Base-by-base conservation (phyloP, 805 yeast genomes). In the Metschnikowia reukaufii region DNA sequence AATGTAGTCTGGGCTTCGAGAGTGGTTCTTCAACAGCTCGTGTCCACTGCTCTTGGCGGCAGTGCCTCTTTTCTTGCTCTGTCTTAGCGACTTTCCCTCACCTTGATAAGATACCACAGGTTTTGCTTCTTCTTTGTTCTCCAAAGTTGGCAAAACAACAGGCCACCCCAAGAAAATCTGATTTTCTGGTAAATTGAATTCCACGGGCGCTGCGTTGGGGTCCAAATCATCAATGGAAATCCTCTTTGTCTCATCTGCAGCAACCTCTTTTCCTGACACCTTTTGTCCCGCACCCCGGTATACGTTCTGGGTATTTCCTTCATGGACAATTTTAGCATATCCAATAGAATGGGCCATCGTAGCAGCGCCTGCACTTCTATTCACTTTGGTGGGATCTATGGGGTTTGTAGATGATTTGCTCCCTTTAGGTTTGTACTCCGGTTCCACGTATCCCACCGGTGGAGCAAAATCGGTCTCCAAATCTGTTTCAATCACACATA, bases 401-500 rank as follows among this genome's bases (percentile, higher is more conserved):
- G 76, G 61, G 10, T 56, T 60, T 2, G 57, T 44, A 1, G 68
- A 57, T 7, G 75, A 68, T 45, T 66, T 66, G n/a, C 65, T 60
- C 12, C 62, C 61, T 36, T 68, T 65, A 16, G 81, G 80, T 46
- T 68, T 73, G 52, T 72, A 58, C 48, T 87, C 90, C 1, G 97
- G 97, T 62, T 92, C 98, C 16, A 88, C 96, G 63, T 94, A 94
- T 0, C 99, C 99, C 4, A 92, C 96, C 0, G 99, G 99, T 2
- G 99, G 96, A 1, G 97, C 98, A 72, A 94, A 94, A 62, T 94
- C 99, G 0, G 97, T 96, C 49, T 88, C 96, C 51, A 94, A 74
- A 70, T 94, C 99, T 0, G 99, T 94, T 63, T 94, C 99, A 21
- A 94, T 88, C 4, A 94, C 97, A 73, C 97, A 92, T 12, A 92